Evolutionary conservation across 768 basidiomycete genomes (phyloP), one percentile per base, ranked within the genome.

Genomic region (Ephemerocybe angulata): DNA sequence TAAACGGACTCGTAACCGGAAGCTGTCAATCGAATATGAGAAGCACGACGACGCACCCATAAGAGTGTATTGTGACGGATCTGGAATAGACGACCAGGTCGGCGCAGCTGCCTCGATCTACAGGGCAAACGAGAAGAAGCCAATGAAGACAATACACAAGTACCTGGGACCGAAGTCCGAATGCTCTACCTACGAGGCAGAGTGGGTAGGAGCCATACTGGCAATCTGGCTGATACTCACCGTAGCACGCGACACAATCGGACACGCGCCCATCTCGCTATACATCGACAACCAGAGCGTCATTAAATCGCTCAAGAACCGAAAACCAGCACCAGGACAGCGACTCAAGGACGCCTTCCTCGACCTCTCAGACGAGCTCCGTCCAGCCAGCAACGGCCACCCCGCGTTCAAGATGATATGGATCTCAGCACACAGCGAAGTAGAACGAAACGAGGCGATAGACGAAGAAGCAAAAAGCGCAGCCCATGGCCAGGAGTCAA

Each of bases 341-440:
- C 31, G 31, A 11, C 48, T 50, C 4, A n/a, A 15, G 29, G 12
- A 50, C 4, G 29, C 4, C 4, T 11, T 50, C 5, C 30, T 30
- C 31, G 19, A n/a, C 17, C 28, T 50, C 25, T 13, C 28, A 4
- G 29, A 35, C 25, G 48, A 31, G 19, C 19, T 12, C 19, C 10
- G 4, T 25, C 11, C n/a, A 5, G 13, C 5, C 5, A 4, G 10
- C 10, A 33, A 50, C 19, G 19, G 19, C 15, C n/a, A n/a, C n/a
- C n/a, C n/a, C n/a, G n/a, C n/a, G n/a, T 41, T 66, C 37, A 44
- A 5, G 4, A 24, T 65, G 13, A 35, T 37, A 21, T 68, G 67
- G 68, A 64, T 68, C 10, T 61, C 64, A 21, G 63, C 57, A 4
- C 68, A 67, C 53, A 59, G 51, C 3, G 60, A 60, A 3, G 57